phyloP scores from a whole-genome alignment of 306 rosid genomes.

The Medicago truncatula region DNA sequence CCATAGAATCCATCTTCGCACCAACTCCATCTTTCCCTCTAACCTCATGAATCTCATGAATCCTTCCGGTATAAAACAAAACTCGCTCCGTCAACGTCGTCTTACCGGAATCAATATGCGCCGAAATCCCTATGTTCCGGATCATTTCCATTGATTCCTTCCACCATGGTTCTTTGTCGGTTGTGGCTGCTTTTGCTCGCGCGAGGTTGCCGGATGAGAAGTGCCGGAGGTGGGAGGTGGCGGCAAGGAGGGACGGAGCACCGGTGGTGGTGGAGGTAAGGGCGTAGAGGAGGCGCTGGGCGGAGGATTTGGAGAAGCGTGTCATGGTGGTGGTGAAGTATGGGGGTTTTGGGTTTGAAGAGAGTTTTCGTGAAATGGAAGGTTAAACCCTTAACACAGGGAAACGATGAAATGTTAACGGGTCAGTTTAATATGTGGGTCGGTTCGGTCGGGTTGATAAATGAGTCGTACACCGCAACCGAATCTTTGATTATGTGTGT shows the following conservation, averaged over 20 bases:
- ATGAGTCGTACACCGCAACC: too few species aligned
- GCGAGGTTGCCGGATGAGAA: conserved; percentile 68
- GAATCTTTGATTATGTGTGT: background rate
- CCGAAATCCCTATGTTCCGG: conserved; percentile 97
- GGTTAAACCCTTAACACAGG: conserved; percentile 38
- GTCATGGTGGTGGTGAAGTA: conserved; percentile 40
- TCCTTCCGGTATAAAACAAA: conserved; percentile 83
- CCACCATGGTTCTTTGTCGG: conserved; percentile 87
- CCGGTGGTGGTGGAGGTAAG: conserved; percentile 49
- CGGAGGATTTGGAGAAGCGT: conserved; percentile 44
- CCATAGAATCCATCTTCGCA: conserved; percentile 99
- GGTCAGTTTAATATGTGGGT: too few species aligned
- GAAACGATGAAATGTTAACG: background rate
- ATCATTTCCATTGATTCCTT: conserved; percentile 77
- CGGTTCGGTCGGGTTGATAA: too few species aligned
- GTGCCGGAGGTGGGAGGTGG: conserved; percentile 63
- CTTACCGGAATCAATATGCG: conserved; percentile 98
- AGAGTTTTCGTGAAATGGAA: background rate
- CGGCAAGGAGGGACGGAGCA: conserved; percentile 43
- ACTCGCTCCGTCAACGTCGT: conserved; percentile 95
- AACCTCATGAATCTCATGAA: conserved; percentile 96
- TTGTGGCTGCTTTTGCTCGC: conserved; percentile 65
- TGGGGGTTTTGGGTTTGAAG: conserved; percentile 12
- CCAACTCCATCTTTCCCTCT: conserved; percentile 96
- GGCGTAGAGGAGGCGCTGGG: conserved; percentile 50